Evolutionary conservation across 352 stramenopile genomes (phyloP).

Genomic region (Phytophthora cryptogea): DNA sequence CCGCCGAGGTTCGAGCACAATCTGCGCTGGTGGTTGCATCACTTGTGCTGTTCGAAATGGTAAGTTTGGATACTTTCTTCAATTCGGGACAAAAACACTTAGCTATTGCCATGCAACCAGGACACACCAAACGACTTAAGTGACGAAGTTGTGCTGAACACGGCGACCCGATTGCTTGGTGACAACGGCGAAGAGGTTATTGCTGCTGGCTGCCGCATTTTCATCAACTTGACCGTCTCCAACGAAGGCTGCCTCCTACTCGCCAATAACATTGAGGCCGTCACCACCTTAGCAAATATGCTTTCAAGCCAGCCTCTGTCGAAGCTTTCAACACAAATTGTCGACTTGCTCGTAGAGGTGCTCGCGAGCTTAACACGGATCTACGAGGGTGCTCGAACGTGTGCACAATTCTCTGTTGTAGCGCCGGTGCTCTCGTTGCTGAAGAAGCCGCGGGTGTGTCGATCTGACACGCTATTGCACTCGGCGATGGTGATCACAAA

Average conservation of each 20-base stretch:
- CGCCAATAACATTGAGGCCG: slow-evolving; percentile 39
- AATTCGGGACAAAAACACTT: not conserved
- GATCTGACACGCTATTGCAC: slow-evolving; percentile 43
- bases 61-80: slow-evolving; percentile 13
- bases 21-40: slow-evolving; percentile 55
- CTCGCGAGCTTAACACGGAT: slow-evolving; percentile 64
- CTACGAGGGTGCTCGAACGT: slow-evolving; percentile 52
- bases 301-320: slow-evolving; percentile 51
- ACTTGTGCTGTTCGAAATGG: slow-evolving; percentile 59
- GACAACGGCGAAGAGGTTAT: slow-evolving; percentile 53
- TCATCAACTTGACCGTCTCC: slow-evolving; percentile 62
- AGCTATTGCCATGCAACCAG: slow-evolving; percentile 7
- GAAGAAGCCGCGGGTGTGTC: slow-evolving; percentile 58
- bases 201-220: slow-evolving; percentile 50
- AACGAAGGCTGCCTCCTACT: slow-evolving; percentile 59
- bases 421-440: slow-evolving; percentile 55
- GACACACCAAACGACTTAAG: slow-evolving; percentile 46
- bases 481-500: slow-evolving; percentile 55
- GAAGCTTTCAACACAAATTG: slow-evolving; percentile 37
- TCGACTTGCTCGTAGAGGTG: slow-evolving; percentile 44
- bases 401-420: slow-evolving; percentile 48
- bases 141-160: slow-evolving; percentile 57
- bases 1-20: slow-evolving; percentile 45
- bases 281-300: slow-evolving; percentile 50
- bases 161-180: slow-evolving; percentile 43